These are phyloP conservation scores for Pythium grandisporangium DNA, from an alignment of 352 stramenopile genomes.

Conservation along the genomic window DNA sequence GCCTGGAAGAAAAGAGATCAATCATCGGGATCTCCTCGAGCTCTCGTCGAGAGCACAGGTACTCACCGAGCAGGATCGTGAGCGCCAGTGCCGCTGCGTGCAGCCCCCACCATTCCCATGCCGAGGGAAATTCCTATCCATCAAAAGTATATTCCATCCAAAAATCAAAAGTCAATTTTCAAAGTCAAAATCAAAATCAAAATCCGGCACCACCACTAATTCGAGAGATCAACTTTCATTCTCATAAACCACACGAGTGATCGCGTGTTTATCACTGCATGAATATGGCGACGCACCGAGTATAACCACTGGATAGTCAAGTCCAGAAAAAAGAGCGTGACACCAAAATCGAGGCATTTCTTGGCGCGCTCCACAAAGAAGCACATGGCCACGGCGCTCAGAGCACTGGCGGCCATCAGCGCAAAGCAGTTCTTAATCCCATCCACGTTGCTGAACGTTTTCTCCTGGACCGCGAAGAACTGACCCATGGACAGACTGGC, in stretches of 20 bases:
- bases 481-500: slow-evolving; percentile 57
- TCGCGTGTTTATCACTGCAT: too few species aligned
- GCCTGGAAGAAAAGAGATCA: slow-evolving; percentile 68
- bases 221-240: too few species aligned
- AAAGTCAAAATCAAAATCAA: background rate
- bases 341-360: slow-evolving; percentile 88
- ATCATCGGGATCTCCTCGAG: slow-evolving; percentile 86
- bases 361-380: slow-evolving; percentile 85
- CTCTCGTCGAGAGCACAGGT: slow-evolving; percentile 80
- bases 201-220: background rate
- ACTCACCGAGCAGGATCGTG: slow-evolving; percentile 82
- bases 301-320: slow-evolving; percentile 78
- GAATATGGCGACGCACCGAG: slow-evolving; percentile 24
- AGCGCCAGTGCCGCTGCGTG: slow-evolving; percentile 53
- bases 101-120: slow-evolving; percentile 85
- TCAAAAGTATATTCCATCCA: too few species aligned
- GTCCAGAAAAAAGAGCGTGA: slow-evolving; percentile 86
- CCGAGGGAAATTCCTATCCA: slow-evolving; percentile 67
- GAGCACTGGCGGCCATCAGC: slow-evolving; percentile 36
- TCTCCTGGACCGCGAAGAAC: slow-evolving; percentile 80
- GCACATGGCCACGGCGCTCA: slow-evolving; percentile 63
- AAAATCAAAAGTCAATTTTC: too few species aligned
- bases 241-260: too few species aligned
- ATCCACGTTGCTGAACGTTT: slow-evolving; percentile 65
- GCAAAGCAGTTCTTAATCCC: slow-evolving; percentile 79